Evolutionary conservation across 129 eudicot genomes (phyloP).

Genomic region (Artemisia annua): DNA sequence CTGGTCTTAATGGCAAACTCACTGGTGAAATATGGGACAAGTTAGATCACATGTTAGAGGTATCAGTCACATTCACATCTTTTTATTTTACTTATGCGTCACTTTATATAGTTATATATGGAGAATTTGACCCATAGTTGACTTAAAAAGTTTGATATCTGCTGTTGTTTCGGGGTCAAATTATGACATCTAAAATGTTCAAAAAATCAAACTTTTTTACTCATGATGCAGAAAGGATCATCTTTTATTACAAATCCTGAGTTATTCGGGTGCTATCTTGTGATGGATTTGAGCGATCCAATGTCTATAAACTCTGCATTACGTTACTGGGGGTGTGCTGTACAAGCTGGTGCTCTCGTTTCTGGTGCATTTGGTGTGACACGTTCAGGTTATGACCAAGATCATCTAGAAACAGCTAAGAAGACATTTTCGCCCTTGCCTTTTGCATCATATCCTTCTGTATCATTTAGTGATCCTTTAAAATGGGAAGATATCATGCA

Average conservation of each 20-base stretch:
- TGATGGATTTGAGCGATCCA: constrained; percentile 58
- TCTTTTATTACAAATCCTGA: constrained; percentile 65
- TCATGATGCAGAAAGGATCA: constrained; percentile 69
- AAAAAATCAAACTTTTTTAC: not conserved
- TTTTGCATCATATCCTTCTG: constrained; percentile 53
- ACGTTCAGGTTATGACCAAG: constrained; percentile 34
- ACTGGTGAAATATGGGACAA: constrained; percentile 89
- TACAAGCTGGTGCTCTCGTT: constrained; percentile 82
- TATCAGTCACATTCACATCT: constrained; percentile 20
- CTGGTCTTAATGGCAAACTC: constrained; percentile 51
- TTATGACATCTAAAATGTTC: not conserved
- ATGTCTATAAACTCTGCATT: constrained; percentile 63
- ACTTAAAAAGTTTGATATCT: not conserved
- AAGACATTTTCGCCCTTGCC: constrained; percentile 70
- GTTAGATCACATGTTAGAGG: constrained; percentile 70
- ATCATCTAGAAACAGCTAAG: constrained; percentile 41
- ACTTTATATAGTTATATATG: no score
- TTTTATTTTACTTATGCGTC: not conserved
- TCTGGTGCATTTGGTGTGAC: constrained; percentile 78
- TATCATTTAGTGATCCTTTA: constrained; percentile 30
- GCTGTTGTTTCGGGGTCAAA: not conserved
- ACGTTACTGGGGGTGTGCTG: constrained; percentile 91
- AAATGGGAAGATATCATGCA: constrained; percentile 66
- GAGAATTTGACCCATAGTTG: not conserved
- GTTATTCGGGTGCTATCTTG: constrained; percentile 74